Evolutionary conservation across 2,329 filamentous ascomycete species (phyloP).

Genomic region (Colletotrichum limetticola): DNA sequence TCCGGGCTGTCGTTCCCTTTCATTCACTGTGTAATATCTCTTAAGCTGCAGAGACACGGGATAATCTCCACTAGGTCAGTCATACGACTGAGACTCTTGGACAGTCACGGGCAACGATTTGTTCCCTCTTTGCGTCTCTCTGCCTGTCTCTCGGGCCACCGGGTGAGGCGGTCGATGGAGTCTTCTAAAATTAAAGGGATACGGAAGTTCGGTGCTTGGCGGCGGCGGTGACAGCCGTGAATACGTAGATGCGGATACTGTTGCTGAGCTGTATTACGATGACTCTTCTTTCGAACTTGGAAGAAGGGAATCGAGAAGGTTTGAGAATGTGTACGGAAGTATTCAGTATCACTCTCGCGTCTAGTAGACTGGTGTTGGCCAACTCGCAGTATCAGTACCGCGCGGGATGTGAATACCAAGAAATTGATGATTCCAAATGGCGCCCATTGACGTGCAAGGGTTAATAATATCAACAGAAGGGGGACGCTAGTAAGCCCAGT

Average conservation of each 20-base stretch:
- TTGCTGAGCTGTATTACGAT: background rate
- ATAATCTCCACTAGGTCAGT: constrained; percentile 15
- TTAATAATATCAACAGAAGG: no score
- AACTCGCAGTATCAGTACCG: background rate
- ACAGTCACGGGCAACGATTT: constrained; percentile 13
- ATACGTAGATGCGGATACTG: background rate
- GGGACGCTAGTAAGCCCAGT: no score
- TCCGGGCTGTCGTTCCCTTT: constrained; percentile 16
- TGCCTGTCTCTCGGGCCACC: background rate
- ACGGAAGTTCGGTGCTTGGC: constrained; percentile 5
- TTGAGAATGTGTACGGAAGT: background rate
- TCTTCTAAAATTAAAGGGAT: constrained; percentile 20
- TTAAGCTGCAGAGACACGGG: constrained; percentile 8
- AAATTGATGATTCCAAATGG: background rate
- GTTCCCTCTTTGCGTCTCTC: background rate
- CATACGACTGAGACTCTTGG: constrained; percentile 29
- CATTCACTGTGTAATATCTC: constrained; percentile 4
- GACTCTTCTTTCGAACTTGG: background rate
- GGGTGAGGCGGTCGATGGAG: constrained; percentile 16
- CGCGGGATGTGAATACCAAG: background rate
- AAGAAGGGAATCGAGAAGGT: background rate
- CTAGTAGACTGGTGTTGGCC: no score
- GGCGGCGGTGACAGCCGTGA: background rate
- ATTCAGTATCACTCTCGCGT: no score
- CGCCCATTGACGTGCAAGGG: background rate